Percentiles rank a stretch among this genome's conserved stretches.
phyloP scores from a whole-genome alignment of 352 stramenopile species.

The Phytopythium sindhum region DNA sequence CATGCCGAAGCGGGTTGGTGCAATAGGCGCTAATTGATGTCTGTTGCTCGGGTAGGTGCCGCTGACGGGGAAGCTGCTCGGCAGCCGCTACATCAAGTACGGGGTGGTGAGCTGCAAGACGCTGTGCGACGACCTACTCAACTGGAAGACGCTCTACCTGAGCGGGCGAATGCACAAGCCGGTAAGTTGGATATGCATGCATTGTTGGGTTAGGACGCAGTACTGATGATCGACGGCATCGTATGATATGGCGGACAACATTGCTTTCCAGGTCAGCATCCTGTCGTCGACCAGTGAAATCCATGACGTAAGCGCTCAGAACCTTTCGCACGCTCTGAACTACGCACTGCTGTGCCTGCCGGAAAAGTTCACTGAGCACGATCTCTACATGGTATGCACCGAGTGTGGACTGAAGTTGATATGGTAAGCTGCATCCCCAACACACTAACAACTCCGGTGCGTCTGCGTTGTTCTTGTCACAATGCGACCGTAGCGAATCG shows the following conservation, averaged over 20 bases:
- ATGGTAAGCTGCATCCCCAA: not conserved
- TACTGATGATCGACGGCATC: not conserved
- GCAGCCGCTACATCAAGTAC: constrained; percentile 85
- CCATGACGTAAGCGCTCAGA: constrained; percentile 42
- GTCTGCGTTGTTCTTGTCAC: constrained; percentile 7
- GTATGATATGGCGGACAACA: not conserved
- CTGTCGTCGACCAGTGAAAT: constrained; percentile 46
- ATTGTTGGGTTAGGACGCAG: not conserved
- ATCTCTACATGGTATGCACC: constrained; percentile 73
- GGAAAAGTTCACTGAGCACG: constrained; percentile 75
- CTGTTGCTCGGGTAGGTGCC: constrained; percentile 31
- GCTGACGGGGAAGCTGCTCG: constrained; percentile 46
- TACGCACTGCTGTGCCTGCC: constrained; percentile 73
- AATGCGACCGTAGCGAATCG: constrained; percentile 59
- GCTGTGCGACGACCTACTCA: constrained; percentile 67
- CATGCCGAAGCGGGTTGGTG: too few species aligned
- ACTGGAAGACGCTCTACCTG: constrained; percentile 86
- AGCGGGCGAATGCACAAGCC: constrained; percentile 87
- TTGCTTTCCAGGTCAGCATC: constrained; percentile 49
- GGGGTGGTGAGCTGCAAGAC: constrained; percentile 81
- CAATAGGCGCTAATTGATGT: not conserved
- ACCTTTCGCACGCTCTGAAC: constrained; percentile 73
- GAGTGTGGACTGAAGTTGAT: not conserved
- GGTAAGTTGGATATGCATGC: constrained; percentile 28
- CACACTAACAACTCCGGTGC: not conserved